Evolutionary conservation across 2,329 filamentous ascomycete genomes (phyloP).

Genomic region (Bimuria novae-zelandiae): DNA sequence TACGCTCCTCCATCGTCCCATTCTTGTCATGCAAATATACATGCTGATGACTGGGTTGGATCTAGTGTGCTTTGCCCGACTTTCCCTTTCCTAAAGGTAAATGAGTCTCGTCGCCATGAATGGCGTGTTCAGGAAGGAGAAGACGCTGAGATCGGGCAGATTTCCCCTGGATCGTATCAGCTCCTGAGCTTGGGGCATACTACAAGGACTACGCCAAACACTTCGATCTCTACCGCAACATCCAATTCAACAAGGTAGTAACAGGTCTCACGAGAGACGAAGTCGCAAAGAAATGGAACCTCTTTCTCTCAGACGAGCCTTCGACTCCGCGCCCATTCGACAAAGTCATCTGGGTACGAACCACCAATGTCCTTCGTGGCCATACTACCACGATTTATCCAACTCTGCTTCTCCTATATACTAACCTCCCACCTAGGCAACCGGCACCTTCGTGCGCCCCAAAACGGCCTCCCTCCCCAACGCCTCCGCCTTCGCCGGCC

Average conservation of each 20-base stretch:
- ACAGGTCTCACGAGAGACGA: background rate
- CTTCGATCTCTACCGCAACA: background rate
- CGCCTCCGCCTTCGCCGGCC: background rate
- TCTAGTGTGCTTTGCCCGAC: background rate
- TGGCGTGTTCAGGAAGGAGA: no score
- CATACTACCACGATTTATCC: no score
- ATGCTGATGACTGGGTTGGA: background rate
- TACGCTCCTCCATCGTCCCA: no score
- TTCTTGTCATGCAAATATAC: accelerated
- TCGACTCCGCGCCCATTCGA: background rate
- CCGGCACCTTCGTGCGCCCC: background rate
- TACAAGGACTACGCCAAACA: background rate
- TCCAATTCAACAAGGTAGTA: background rate
- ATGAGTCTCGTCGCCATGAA: background rate
- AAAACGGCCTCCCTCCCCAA: background rate
- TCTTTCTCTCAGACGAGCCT: background rate
- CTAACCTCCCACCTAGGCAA: no score
- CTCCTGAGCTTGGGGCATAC: background rate
- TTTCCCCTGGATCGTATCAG: background rate
- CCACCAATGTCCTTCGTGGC: no score
- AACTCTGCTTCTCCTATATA: no score
- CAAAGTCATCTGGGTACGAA: constrained; percentile 1
- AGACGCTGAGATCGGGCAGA: no score
- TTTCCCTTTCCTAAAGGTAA: background rate
- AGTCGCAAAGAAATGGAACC: background rate